Evolutionary conservation across 805 yeast species (phyloP).

Genomic region (Kodamaea restingae): DNA sequence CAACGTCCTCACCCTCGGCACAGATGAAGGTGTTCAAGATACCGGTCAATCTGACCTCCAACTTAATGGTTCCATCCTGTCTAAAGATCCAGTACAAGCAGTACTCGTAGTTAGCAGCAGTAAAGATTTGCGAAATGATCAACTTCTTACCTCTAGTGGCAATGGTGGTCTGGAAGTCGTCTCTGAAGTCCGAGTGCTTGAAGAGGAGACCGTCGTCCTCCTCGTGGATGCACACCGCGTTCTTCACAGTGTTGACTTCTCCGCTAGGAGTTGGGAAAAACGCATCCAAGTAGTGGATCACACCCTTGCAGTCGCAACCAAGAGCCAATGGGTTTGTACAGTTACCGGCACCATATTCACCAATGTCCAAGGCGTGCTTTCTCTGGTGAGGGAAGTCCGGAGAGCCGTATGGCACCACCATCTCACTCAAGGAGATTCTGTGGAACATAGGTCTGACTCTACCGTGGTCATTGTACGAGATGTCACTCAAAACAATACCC

Average conservation of each 20-base stretch:
- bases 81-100: slow-evolving; percentile 79
- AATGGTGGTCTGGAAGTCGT: slow-evolving; percentile 67
- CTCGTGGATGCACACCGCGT: slow-evolving; percentile 81
- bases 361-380: slow-evolving; percentile 82
- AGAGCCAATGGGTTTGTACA: slow-evolving; percentile 75
- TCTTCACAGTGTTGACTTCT: slow-evolving; percentile 64
- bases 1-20: slow-evolving; percentile 60
- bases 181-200: slow-evolving; percentile 85
- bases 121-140: slow-evolving; percentile 74
- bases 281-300: slow-evolving; percentile 79
- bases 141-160: slow-evolving; percentile 73
- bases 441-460: slow-evolving; percentile 70
- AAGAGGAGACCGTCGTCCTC: slow-evolving; percentile 77
- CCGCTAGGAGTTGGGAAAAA: slow-evolving; percentile 66
- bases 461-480: slow-evolving; percentile 73
- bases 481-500: slow-evolving; percentile 74
- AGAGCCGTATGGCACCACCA: slow-evolving; percentile 82
- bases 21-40: slow-evolving; percentile 70
- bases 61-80: slow-evolving; percentile 79
- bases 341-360: slow-evolving; percentile 86
- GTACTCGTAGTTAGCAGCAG: slow-evolving; percentile 85
- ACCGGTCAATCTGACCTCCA: slow-evolving; percentile 78
- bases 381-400: slow-evolving; percentile 81
- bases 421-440: slow-evolving; percentile 72
- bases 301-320: slow-evolving; percentile 86